Percentiles rank a stretch among this genome's conserved stretches.
Conservation (phyloP, 495 filamentous ascomycete genomes). For the Neurospora sp. region DNA sequence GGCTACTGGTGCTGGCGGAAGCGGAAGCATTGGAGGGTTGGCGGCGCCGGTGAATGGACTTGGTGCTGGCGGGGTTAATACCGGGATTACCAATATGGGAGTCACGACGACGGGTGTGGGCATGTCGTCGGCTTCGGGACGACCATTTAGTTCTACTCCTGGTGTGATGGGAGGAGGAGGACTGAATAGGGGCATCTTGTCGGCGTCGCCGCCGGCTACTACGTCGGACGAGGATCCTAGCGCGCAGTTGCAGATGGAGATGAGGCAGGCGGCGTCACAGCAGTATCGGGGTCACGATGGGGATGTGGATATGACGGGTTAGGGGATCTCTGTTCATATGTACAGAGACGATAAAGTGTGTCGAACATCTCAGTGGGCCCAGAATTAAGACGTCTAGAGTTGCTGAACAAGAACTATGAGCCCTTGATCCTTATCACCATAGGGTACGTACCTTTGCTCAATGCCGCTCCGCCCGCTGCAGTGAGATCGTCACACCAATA, state of each 20-base stretch:
- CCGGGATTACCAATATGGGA: neutral
- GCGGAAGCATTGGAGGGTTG: neutral
- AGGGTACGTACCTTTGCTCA: neutral
- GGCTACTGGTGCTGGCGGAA: no score
- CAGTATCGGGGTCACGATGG: slow-evolving; percentile 18
- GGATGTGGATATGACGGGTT: slow-evolving; percentile 52
- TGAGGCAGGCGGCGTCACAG: slow-evolving; percentile 26
- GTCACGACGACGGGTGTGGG: neutral
- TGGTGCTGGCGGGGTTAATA: neutral
- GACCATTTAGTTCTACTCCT: neutral
- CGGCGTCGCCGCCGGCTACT: neutral
- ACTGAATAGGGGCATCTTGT: neutral
- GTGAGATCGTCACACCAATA: neutral
- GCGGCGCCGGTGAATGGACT: neutral
- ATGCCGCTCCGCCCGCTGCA: neutral
- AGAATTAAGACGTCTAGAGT: no score
- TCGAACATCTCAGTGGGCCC: no score
- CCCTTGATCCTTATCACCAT: neutral
- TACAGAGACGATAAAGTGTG: neutral
- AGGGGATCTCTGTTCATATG: neutral
- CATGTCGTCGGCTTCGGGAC: neutral
- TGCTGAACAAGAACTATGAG: neutral
- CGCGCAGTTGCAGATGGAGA: slow-evolving; percentile 37
- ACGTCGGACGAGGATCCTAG: slow-evolving; percentile 23
- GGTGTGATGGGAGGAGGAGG: no score